phyloP scores from a whole-genome alignment of 768 basidiomycete species.

The Amanita subjunquillea region DNA sequence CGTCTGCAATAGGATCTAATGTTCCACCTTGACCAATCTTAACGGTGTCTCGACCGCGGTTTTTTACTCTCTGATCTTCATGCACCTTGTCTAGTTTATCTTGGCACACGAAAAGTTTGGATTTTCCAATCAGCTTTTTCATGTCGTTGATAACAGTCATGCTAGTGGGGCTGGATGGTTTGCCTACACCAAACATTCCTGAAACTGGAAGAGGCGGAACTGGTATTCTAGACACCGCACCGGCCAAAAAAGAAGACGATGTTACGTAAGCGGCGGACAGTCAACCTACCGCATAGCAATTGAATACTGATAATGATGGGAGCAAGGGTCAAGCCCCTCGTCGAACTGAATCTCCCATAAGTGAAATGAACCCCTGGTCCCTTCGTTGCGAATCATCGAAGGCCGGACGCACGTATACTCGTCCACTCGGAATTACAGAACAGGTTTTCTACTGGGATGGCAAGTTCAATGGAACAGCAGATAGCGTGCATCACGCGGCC shows the following conservation, averaged over 20 bases:
- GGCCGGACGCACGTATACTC: constrained; percentile 13
- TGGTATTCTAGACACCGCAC: constrained; percentile 70
- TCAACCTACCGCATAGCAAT: too few relatives aligned
- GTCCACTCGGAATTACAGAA: constrained; percentile 23
- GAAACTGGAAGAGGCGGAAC: constrained; percentile 53
- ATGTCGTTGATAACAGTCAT: constrained; percentile 85
- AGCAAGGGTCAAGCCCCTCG: too few relatives aligned
- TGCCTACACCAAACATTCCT: constrained; percentile 78
- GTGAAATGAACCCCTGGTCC: constrained; percentile 28
- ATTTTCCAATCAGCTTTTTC: constrained; percentile 68
- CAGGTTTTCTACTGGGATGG: constrained; percentile 23
- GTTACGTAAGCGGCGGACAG: not conserved
- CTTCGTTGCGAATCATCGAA: not conserved
- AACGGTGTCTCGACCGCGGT: constrained; percentile 36
- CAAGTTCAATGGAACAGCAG: constrained; percentile 24
- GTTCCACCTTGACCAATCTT: constrained; percentile 95
- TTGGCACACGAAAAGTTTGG: constrained; percentile 67
- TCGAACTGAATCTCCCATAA: too few relatives aligned
- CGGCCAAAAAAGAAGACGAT: too few relatives aligned
- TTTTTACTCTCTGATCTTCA: constrained; percentile 28
- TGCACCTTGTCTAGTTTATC: constrained; percentile 38
- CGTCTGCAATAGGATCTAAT: constrained; percentile 92
- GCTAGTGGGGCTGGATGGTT: constrained; percentile 88
- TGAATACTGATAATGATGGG: too few relatives aligned
- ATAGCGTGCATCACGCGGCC: constrained; percentile 19